Percentiles rank a stretch among this genome's conserved stretches.
Conservation (phyloP, 192 early-diverging fungal species). For the Linnemannia elongata region DNA sequence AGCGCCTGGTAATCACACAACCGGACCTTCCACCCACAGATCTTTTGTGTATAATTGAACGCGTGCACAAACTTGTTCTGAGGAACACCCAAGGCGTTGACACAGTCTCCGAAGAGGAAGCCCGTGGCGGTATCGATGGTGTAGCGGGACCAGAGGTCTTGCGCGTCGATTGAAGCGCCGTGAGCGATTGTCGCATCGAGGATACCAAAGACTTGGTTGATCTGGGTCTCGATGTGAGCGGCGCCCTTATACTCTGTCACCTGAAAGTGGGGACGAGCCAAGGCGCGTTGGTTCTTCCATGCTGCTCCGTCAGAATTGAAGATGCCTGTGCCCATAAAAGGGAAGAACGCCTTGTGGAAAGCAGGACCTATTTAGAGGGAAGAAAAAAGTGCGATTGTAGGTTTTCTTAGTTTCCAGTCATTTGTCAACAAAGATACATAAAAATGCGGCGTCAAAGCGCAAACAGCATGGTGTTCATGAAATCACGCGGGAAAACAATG, state of each 20-base stretch:
- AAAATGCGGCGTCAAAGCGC: neutral
- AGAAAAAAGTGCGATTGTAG: neutral
- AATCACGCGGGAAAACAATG: neutral
- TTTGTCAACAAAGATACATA: neutral
- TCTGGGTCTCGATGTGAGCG: slow-evolving; percentile 49
- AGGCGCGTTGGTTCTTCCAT: slow-evolving; percentile 53
- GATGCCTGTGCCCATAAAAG: slow-evolving; percentile 55
- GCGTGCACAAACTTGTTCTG: slow-evolving; percentile 38
- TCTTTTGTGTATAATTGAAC: slow-evolving; percentile 47
- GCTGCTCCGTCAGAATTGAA: slow-evolving; percentile 51
- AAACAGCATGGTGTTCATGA: neutral
- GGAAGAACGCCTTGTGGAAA: slow-evolving; percentile 45
- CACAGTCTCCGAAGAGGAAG: slow-evolving; percentile 47
- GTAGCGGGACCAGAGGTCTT: slow-evolving; percentile 54
- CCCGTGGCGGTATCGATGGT: slow-evolving; percentile 45
- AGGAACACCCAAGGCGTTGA: slow-evolving; percentile 41
- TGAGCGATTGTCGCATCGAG: slow-evolving; percentile 24
- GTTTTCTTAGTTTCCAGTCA: neutral
- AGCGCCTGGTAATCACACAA: slow-evolving; percentile 40
- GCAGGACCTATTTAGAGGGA: slow-evolving; percentile 16
- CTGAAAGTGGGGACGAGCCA: slow-evolving; percentile 53
- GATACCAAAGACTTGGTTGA: slow-evolving; percentile 49
- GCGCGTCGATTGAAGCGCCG: slow-evolving; percentile 14
- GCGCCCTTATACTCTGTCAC: slow-evolving; percentile 55
- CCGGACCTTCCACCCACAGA: slow-evolving; percentile 48